Evolutionary conservation across 2,329 filamentous ascomycete genomes (phyloP), one percentile per base, ranked within the genome.

Genomic region (Diaporthe longicolla): DNA sequence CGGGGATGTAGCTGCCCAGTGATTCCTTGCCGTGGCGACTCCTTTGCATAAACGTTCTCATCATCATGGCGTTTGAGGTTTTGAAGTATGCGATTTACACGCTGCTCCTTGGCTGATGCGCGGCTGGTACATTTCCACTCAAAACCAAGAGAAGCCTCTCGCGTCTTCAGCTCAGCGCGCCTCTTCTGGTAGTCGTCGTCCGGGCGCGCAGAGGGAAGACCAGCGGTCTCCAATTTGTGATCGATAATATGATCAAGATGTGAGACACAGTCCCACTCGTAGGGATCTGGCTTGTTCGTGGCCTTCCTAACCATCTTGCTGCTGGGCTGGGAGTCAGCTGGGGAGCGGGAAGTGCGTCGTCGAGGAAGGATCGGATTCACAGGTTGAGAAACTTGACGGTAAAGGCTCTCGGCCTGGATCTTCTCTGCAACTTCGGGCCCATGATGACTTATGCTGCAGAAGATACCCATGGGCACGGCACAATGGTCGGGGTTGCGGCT

Each of bases 1-100:
- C 85, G 83, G 4, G 79, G 76, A 71, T 89, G 87, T 29, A 76
- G 75, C 79, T 89, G 88, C 4, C 84, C 85, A 17, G 79, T 82
- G 71, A 82, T 82, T 10, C 87, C 87, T 11, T 52, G 69, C 24
- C 83, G 79, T 9, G 80, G 72, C 11, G 72, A 48, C 19, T 83
- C 82, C 9, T 54, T 65, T 13, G 76, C 79, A 76, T 86, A 89
- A 52, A 88, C 73, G 2, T 73, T 50, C 13, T 76, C 66, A 35
- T 81, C 75, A 74, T 89, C 87, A 10, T 77, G 58, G 17, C 72
- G 58, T 73, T 81, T 84, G 58, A 88, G 77, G 1, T 35, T 43
- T 43, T 82, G 81, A n/a, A 89, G 73, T 55, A 88, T 83, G 29
- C 66, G 50, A 74, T 88, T 81, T 32, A 83, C 87, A 6, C 76